Evolutionary conservation across 2,329 filamentous ascomycete genomes (phyloP), one percentile per base, ranked within the genome.

Genomic region (Phialophora expanda): DNA sequence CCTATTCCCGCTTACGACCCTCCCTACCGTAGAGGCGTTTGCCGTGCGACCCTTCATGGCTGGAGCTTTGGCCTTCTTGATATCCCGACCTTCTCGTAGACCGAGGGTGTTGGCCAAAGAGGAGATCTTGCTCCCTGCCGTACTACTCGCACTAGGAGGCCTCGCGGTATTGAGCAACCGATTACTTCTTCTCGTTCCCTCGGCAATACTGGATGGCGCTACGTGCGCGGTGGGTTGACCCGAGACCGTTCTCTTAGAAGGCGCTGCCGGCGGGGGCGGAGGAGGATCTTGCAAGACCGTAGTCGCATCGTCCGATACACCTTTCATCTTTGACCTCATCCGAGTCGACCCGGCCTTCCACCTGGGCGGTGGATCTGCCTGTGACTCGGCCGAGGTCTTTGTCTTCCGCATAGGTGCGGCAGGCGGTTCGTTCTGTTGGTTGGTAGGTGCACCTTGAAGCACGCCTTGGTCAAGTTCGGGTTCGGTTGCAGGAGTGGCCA

Each of bases 1-100:
- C 65, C 93, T 86, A 76, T 95, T 97, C 24, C 93, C 93, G 76
- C 93, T 97, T 53, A 97, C 92, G 62, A 94, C 91, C 72, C 93
- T 87, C 20, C 92, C 92, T 46, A 96, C 91, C 61, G 86, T 92
- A 3, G 90, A 87, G 17, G 86, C 82, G 66, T 88, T 87, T 14
- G 89, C 82, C 78, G 74, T 86, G 81, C 78, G 90, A 78, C 79
- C 90, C 83, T 82, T 93, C 73, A 78, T 89, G 78, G 79, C 89
- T 75, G 88, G 90, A 69, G 91, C 90, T 73, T 90, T 92, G 70
- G 90, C 90, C 81, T 93, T 96, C 76, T 93, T 94, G 74, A 96
- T 78, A 73, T 96, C 93, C 73, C 92, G 83, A 56, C 85, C 84
- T 67, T 89, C 85, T 66, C 86, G 82, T 22, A 85, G 78, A 59